These are phyloP conservation scores for Coniella vitis DNA, from an alignment of 2,329 filamentous ascomycete species.

Conservation along the genomic window DNA sequence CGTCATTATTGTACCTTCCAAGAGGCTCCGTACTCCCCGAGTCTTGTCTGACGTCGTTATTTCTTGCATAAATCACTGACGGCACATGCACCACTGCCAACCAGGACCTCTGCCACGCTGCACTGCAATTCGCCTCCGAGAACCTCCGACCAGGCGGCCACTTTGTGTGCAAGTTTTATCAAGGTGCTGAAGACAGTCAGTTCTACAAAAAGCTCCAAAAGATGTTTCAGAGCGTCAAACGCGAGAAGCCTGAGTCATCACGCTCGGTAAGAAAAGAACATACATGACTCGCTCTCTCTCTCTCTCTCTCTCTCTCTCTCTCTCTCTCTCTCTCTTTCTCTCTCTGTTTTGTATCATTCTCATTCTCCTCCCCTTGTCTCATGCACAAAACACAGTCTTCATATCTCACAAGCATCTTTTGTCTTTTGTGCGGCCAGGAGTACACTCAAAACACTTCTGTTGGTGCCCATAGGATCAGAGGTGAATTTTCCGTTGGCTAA, in stretches of 20 bases:
- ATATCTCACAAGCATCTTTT: too few species aligned
- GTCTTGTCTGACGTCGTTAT: too few species aligned
- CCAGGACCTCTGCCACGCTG: conserved; percentile 84
- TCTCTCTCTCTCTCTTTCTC: not conserved
- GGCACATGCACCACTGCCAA: too few species aligned
- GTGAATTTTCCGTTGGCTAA: not conserved
- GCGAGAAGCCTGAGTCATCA: conserved; percentile 89
- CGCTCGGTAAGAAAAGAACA: conserved; percentile 55
- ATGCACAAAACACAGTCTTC: too few species aligned
- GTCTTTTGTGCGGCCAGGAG: too few species aligned
- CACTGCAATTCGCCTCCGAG: conserved; percentile 77
- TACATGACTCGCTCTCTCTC: too few species aligned
- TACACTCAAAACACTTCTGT: too few species aligned
- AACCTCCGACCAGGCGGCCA: conserved; percentile 77
- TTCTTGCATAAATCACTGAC: too few species aligned
- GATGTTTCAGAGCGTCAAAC: conserved; percentile 72
- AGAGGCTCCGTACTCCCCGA: too few species aligned
- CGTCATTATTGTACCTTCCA: not conserved
- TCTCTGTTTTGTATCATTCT: not conserved
- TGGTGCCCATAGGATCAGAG: too few species aligned
- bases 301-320: too few species aligned
- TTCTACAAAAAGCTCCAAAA: conserved; percentile 68
- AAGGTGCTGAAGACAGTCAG: conserved; percentile 76
- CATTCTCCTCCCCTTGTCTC: not conserved
- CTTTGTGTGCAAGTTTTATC: conserved; percentile 97